phyloP scores from a whole-genome alignment of 2,329 filamentous ascomycete species.

The Scopulariopsis brevicaulis region DNA sequence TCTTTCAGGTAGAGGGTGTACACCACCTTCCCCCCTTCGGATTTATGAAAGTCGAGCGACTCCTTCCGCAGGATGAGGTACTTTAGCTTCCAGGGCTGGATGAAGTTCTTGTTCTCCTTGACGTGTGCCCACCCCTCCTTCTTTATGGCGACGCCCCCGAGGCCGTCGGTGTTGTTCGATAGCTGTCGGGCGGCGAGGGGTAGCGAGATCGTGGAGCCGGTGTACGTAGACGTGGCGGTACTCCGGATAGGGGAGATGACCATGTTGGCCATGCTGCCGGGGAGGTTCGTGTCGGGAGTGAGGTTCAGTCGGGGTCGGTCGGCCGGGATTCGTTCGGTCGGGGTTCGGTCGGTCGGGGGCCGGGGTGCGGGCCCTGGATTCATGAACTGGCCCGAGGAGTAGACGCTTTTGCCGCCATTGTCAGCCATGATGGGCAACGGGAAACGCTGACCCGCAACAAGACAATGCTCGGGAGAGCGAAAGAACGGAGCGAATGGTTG shows the following conservation, averaged over 20 bases:
- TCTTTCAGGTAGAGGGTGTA: slow-evolving; percentile 77
- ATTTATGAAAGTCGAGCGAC: slow-evolving; percentile 89
- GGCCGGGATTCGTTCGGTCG: slow-evolving; percentile 54
- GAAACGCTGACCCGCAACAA: not conserved
- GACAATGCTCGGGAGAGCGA: not conserved
- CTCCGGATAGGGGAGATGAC: slow-evolving; percentile 60
- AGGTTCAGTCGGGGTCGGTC: slow-evolving; percentile 74
- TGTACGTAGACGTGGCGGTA: slow-evolving; percentile 54
- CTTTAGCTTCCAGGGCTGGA: slow-evolving; percentile 81
- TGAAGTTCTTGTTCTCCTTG: slow-evolving; percentile 82
- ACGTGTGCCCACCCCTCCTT: slow-evolving; percentile 76
- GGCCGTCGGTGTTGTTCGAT: slow-evolving; percentile 47
- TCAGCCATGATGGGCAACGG: slow-evolving; percentile 11
- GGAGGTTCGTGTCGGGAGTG: slow-evolving; percentile 63
- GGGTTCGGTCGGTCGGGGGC: slow-evolving; percentile 59
- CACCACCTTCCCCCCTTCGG: slow-evolving; percentile 76
- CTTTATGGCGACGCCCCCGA: slow-evolving; percentile 60
- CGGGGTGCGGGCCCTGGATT: slow-evolving; percentile 91
- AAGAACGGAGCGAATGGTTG: not conserved
- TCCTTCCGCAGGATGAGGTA: slow-evolving; percentile 88
- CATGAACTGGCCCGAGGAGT: slow-evolving; percentile 67
- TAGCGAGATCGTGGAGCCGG: slow-evolving; percentile 61
- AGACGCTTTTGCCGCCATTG: slow-evolving; percentile 30
- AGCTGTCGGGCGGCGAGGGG: slow-evolving; percentile 53
- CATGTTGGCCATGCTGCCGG: slow-evolving; percentile 71